Percentiles rank a stretch among this genome's conserved stretches.
phyloP scores from a whole-genome alignment of 2,329 filamentous ascomycete species.

The Aureobasidium sp. region DNA sequence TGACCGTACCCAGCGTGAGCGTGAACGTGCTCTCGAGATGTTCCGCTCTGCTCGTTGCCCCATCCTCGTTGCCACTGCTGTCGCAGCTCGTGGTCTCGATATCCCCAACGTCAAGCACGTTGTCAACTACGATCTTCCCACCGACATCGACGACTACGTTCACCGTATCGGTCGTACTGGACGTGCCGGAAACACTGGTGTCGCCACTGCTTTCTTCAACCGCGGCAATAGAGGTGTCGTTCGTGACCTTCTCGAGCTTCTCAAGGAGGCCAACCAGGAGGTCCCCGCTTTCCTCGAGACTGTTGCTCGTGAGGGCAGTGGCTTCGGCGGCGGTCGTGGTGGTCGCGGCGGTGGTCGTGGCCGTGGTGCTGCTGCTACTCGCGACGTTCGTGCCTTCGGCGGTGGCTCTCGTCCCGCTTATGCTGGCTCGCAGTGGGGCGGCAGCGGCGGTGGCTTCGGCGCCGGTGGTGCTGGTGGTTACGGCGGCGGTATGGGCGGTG shows the following conservation, averaged over 20 bases:
- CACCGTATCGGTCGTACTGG: conserved; percentile 99
- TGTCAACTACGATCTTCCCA: conserved; percentile 98
- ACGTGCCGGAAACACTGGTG: conserved; percentile 97
- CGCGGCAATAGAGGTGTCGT: conserved; percentile 97
- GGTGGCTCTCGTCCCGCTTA: conserved; percentile 50
- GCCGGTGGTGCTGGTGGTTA: conserved; percentile 30
- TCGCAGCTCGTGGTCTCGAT: conserved; percentile 78
- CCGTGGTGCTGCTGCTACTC: conserved; percentile 63
- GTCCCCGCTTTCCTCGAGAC: conserved; percentile 91
- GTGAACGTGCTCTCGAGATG: conserved; percentile 94
- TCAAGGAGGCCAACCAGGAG: conserved; percentile 98
- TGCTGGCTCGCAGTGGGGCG: conserved; percentile 50
- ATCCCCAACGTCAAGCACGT: conserved; percentile 97
- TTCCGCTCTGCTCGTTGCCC: conserved; percentile 95
- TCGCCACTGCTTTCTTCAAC: conserved; percentile 99
- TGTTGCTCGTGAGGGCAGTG: conserved; percentile 87
- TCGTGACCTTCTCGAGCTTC: conserved; percentile 88
- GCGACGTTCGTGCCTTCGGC: conserved; percentile 68
- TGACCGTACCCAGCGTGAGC: conserved; percentile 96
- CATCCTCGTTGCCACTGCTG: conserved; percentile 92
- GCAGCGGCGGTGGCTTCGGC: conserved; percentile 37
- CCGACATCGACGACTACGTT: conserved; percentile 97
- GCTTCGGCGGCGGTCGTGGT: conserved; percentile 64
- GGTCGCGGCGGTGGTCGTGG: conserved; percentile 63
- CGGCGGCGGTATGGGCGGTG: conserved; percentile 38